A percentile compares a stretch with the other conserved stretches of the same genome.
phyloP scores from a whole-genome alignment of 495 filamentous ascomycete species.

The Aspergillus diversus region DNA sequence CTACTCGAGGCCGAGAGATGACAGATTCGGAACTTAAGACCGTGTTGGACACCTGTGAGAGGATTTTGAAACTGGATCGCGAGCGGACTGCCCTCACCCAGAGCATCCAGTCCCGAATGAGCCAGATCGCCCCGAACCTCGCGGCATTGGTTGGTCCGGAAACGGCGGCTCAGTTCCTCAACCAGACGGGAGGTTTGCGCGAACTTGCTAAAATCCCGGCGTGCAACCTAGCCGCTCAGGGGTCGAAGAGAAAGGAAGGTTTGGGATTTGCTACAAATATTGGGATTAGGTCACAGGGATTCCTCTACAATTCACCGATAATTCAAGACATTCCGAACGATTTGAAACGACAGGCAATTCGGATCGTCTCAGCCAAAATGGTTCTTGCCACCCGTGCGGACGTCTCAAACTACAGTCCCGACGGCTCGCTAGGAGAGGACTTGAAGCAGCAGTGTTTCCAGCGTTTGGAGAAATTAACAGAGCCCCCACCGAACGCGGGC shows the following conservation, averaged over 20 bases:
- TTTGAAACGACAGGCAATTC: slow-evolving; percentile 91
- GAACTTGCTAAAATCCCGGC: slow-evolving; percentile 90
- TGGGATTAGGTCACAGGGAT: slow-evolving; percentile 89
- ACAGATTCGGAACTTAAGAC: slow-evolving; percentile 71
- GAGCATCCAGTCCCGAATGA: slow-evolving; percentile 98
- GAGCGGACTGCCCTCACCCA: slow-evolving; percentile 88
- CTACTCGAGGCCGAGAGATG: slow-evolving; percentile 79
- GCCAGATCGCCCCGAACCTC: slow-evolving; percentile 90
- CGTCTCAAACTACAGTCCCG: slow-evolving; percentile 77
- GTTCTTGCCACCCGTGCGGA: slow-evolving; percentile 89
- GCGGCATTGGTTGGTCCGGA: slow-evolving; percentile 91
- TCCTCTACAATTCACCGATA: slow-evolving; percentile 87
- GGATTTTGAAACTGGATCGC: slow-evolving; percentile 81
- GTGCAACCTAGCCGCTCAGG: slow-evolving; percentile 88
- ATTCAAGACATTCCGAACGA: slow-evolving; percentile 82
- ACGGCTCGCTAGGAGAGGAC: slow-evolving; percentile 84
- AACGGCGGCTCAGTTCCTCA: slow-evolving; percentile 96
- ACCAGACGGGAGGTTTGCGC: slow-evolving; percentile 84
- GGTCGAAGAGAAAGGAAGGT: slow-evolving; percentile 81
- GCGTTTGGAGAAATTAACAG: slow-evolving; percentile 90
- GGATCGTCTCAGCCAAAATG: slow-evolving; percentile 91
- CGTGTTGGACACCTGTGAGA: slow-evolving; percentile 80
- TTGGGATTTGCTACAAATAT: slow-evolving; percentile 93
- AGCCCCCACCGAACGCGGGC: slow-evolving; percentile 91
- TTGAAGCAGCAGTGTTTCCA: slow-evolving; percentile 80